A percentile compares a stretch with the other conserved stretches of the same genome.
These are phyloP conservation scores for Pleomassaria siparia DNA, from an alignment of 2,329 filamentous ascomycete species.

Conservation along the genomic window DNA sequence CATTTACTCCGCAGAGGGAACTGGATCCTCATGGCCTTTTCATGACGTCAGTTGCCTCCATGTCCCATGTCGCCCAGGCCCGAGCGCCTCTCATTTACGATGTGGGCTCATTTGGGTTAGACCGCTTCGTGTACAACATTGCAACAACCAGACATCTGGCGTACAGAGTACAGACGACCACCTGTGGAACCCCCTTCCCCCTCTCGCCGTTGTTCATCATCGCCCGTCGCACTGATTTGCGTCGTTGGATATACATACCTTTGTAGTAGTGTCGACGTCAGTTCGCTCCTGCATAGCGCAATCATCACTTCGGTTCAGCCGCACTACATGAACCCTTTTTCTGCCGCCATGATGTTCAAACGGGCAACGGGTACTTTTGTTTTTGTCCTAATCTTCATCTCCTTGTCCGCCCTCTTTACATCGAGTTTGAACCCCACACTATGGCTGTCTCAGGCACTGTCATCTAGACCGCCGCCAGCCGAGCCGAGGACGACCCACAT, in stretches of 20 bases:
- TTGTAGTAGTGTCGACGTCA: too few species aligned
- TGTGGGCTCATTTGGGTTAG: not conserved
- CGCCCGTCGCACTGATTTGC: not conserved
- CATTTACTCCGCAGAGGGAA: not conserved
- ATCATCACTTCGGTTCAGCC: not conserved
- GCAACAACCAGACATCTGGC: not conserved
- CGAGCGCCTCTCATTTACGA: not conserved
- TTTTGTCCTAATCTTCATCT: conserved; percentile 15
- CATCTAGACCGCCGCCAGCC: conserved; percentile 14
- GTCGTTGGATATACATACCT: not conserved
- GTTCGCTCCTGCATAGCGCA: not conserved
- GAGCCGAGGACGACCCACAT: conserved; percentile 32
- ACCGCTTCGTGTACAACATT: conserved; percentile 1
- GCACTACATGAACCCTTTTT: not conserved
- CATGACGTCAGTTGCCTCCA: not conserved
- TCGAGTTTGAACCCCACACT: conserved; percentile 10
- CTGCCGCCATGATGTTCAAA: conserved; percentile 23
- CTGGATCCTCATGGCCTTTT: not conserved
- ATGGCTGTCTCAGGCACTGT: conserved; percentile 17
- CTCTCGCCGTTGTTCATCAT: too few species aligned
- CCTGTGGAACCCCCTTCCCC: not conserved
- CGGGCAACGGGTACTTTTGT: conserved; percentile 17
- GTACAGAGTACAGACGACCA: not conserved
- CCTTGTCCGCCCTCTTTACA: conserved; percentile 1
- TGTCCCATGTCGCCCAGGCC: not conserved